Percentiles rank a stretch among this genome's conserved stretches.
These are phyloP conservation scores for Saccharum spontaneum DNA, from an alignment of 176 grass and related monocot species.

Conservation along the genomic window DNA sequence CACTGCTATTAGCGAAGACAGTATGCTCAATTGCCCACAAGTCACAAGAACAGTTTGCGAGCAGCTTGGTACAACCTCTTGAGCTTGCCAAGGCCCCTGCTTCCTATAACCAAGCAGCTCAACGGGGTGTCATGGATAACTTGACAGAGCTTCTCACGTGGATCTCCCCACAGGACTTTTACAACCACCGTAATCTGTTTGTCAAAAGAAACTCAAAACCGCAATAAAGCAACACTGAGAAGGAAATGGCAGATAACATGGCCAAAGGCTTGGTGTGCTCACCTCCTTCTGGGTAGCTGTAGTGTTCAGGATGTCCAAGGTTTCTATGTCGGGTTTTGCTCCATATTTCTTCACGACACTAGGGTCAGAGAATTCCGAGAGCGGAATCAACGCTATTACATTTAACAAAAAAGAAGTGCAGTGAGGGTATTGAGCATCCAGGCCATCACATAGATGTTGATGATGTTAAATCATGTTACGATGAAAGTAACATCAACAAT, in stretches of 20 bases:
- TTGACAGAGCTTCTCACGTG: constrained; percentile 89
- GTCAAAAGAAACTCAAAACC: not conserved
- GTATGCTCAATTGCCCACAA: not conserved
- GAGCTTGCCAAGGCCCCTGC: constrained; percentile 85
- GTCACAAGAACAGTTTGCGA: not conserved
- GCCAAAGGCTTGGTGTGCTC: not conserved
- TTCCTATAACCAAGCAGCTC: constrained; percentile 80
- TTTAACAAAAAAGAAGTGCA: constrained; percentile 12
- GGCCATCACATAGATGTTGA: not conserved
- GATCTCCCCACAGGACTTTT: constrained; percentile 85
- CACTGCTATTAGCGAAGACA: not conserved
- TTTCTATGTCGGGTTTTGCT: constrained; percentile 77
- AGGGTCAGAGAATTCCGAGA: constrained; percentile 65
- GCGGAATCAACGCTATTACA: constrained; percentile 71
- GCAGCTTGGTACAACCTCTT: constrained; percentile 62
- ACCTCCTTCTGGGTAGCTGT: constrained; percentile 79
- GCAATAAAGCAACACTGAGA: not conserved
- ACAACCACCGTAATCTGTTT: constrained; percentile 57
- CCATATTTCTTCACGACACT: constrained; percentile 70
- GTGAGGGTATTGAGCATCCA: not conserved
- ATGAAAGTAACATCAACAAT: not conserved
- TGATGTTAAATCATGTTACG: not conserved
- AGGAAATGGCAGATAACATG: not conserved
- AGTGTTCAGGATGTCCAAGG: constrained; percentile 77
- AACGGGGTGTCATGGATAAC: constrained; percentile 61